phyloP scores from a whole-genome alignment of 2,329 filamentous ascomycete genomes.

The Penicillium sp. region DNA sequence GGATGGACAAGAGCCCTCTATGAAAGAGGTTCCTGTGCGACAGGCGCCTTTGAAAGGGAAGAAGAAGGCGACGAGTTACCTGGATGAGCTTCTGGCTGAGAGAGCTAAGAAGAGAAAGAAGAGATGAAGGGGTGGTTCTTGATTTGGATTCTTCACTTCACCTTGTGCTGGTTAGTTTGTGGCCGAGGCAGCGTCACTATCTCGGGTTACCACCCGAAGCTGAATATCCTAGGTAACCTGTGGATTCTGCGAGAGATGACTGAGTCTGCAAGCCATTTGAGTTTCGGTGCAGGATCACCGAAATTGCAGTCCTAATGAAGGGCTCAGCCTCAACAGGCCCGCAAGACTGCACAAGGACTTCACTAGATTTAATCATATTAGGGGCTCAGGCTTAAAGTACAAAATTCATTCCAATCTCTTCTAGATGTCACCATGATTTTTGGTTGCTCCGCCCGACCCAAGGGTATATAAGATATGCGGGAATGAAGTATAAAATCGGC shows the following conservation, averaged over 20 bases:
- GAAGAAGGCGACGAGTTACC: slow-evolving; percentile 50
- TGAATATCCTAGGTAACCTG: background rate
- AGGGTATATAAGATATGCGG: slow-evolving; percentile 29
- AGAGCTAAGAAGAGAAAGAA: slow-evolving; percentile 54
- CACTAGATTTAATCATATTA: background rate
- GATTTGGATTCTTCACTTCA: background rate
- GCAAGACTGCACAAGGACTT: background rate
- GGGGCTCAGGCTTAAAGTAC: slow-evolving; percentile 19
- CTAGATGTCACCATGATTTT: slow-evolving; percentile 23
- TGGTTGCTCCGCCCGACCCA: slow-evolving; percentile 25
- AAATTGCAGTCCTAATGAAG: background rate
- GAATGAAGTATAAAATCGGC: slow-evolving; percentile 12
- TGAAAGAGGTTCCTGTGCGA: slow-evolving; percentile 9
- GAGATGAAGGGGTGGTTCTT: slow-evolving; percentile 25
- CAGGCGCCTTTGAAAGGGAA: slow-evolving; percentile 25
- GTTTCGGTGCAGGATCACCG: background rate
- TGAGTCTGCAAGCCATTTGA: background rate
- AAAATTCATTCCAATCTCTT: slow-evolving; percentile 23
- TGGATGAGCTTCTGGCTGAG: slow-evolving; percentile 55
- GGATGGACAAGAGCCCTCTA: background rate
- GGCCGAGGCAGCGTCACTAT: background rate
- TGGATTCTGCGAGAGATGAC: background rate
- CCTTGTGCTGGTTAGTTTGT: background rate
- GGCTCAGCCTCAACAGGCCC: background rate
- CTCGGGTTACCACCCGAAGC: background rate